Base-by-base conservation (phyloP, 2,329 filamentous ascomycete genomes). In the Scytalidium sp. region DNA sequence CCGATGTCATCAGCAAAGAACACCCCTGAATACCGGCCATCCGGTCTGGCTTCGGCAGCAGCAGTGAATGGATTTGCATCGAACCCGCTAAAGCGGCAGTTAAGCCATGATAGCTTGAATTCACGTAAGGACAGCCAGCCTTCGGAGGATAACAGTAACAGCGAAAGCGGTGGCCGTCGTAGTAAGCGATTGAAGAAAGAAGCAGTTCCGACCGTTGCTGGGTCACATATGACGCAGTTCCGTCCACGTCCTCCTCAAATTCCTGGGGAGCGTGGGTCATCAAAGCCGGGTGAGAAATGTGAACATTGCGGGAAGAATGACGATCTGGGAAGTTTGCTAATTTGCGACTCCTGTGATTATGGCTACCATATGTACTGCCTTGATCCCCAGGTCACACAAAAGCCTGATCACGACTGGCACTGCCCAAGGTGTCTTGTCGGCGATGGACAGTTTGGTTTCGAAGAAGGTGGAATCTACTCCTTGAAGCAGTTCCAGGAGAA, bases 401-500 rank as follows among this genome's bases (percentile, higher is more conserved):
- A 87, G 56, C 90, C 91, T 0, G 88, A 94, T 20, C 79, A 84
- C 47, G 94, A 97, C 63, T 99, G 94, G 94, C 93, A 97, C 65
- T 99, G 94, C 59, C 88, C 94, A 0, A 84, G 91, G 62, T 99
- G 94, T 66, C 80, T 99, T 21, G 94, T 99, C 20, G 94, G 94
- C 43, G 96, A 96, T 50, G 92, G 93, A 36, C 91, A 97, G 57
- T 99, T 96, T 62, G 94, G 94, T 0, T 99, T 99, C 54, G 93
- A 97, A 64, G 94, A 99, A 67, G 94, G 94, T 20, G 92, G 92
- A 3, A 80, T 97, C 19, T 99, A 99, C 69, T 99, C 94, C 0
- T 75, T 99, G 21, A 91, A 88, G 62, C 89, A 96, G 61, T 99
- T 99, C 66, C 94, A 99, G 67, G 90, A 97, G 65, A 96, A 93